Base-by-base conservation (phyloP, 306 rosid genomes). In the Argentina anserina region DNA sequence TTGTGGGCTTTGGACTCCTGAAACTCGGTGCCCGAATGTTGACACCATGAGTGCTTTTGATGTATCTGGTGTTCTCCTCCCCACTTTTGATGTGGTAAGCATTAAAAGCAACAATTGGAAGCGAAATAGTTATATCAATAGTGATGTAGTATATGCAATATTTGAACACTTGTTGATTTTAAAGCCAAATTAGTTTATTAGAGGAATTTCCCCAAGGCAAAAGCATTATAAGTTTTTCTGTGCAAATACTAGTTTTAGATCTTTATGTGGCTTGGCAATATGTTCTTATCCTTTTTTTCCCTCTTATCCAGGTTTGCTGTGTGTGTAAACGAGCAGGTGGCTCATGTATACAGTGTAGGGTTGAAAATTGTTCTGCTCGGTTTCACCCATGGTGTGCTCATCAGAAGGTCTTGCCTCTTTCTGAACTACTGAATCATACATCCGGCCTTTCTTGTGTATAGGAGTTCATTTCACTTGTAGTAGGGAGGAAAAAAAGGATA, bases 351-450 rank as follows among this genome's bases (percentile, higher is more conserved):
- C 69, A 73, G 76, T 88, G 93, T 85, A 86, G 90, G 83, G 72
- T 82, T 79, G 75, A 52, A 66, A 80, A 63, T 72, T 88, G 93
- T 72, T 76, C 69, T 75, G 83, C 79, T 70, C 84, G 69, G 64
- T 89, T 89, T 89, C 89, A 86, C 69, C 89, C 93, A 65, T 89
- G 93, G 93, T 88, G 93, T 82, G 89, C 93, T 79, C 90, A 86
- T 75, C 89, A 86, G 55, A 81, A 84, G 90, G 93, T 88, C 46
- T 65, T 13, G 36, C 73, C 62, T 68, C 67, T 75, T 47, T 40
- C 47, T 59, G 39, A 33, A 34, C 49, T 47, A 41, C 36, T 62
- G 39, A 40, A 60, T 17, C 40, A 49, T 73, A 9, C 43, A 9
- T 43, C 58, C 23, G 69, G 52, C 53, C 39, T 69, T 76, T 37